Percentiles rank a stretch among this genome's conserved stretches.
phyloP scores from a whole-genome alignment of 2,329 filamentous ascomycete genomes.

The Claviceps pazoutovae region DNA sequence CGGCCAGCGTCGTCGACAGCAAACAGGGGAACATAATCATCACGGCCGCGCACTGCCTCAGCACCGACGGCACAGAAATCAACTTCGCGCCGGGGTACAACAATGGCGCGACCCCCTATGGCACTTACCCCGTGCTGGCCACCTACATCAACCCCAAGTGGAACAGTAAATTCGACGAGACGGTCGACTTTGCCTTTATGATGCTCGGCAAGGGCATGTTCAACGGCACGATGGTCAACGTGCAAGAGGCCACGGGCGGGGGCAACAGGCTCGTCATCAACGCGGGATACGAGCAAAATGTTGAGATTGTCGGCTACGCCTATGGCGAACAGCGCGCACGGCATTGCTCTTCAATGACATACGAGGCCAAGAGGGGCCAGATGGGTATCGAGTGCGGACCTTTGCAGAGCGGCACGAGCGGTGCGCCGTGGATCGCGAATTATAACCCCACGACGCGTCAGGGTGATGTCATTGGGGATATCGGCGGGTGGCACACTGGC shows the following conservation, averaged over 20 bases:
- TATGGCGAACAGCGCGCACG: conserved; percentile 4
- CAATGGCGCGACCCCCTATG: conserved; percentile 6
- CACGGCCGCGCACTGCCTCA: conserved; percentile 7
- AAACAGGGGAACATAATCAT: conserved; percentile 5
- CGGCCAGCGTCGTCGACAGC: conserved; percentile 7
- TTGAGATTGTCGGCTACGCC: conserved; percentile 7
- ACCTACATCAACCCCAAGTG: conserved; percentile 3
- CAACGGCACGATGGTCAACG: conserved; percentile 4
- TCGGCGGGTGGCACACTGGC: conserved; percentile 8
- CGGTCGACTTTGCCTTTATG: conserved; percentile 7
- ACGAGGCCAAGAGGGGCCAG: conserved; percentile 6
- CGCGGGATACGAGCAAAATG: conserved; percentile 3
- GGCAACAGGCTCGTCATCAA: conserved; percentile 6
- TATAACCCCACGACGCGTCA: conserved; percentile 3
- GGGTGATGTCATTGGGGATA: conserved; percentile 6
- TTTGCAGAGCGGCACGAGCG: conserved; percentile 6
- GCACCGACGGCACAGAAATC: conserved; percentile 2
- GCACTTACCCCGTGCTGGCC: conserved; percentile 5
- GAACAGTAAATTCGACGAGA: conserved; percentile 3
- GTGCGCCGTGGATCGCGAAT: conserved; percentile 6
- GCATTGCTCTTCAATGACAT: conserved; percentile 5
- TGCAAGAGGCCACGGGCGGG: conserved; percentile 5
- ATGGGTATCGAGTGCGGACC: conserved; percentile 7
- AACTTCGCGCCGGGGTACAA: conserved; percentile 7
- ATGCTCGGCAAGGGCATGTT: conserved; percentile 6